Evolutionary conservation across 441 rosid species (phyloP).

Genomic region (Syzygium syzygioides): DNA sequence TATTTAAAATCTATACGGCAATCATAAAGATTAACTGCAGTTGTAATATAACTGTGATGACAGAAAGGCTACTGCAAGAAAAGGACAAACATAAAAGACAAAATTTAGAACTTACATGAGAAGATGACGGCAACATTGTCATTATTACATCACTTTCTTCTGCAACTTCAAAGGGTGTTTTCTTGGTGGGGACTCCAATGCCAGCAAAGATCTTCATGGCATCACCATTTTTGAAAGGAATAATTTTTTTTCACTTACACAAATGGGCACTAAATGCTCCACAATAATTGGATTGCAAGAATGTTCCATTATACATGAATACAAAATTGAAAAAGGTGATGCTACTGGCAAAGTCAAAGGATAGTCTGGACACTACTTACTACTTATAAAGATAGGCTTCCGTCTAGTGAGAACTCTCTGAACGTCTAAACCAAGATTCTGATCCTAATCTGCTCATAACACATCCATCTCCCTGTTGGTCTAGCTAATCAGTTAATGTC

Average conservation of each 20-base stretch:
- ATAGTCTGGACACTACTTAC: background rate
- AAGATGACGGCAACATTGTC: constrained; percentile 87
- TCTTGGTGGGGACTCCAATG: constrained; percentile 52
- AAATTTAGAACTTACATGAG: constrained; percentile 56
- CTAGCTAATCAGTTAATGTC: background rate
- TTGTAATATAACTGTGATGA: background rate
- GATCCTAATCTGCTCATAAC: background rate
- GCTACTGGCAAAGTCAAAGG: background rate
- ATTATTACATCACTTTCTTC: constrained; percentile 75
- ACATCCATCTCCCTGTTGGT: background rate
- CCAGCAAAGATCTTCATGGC: constrained; percentile 57
- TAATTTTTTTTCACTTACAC: background rate
- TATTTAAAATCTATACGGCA: background rate
- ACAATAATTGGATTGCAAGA: background rate
- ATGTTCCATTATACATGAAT: background rate
- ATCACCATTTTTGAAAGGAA: constrained; percentile 56
- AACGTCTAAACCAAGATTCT: background rate
- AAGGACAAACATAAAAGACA: background rate
- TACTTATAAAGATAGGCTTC: background rate
- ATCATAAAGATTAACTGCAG: background rate
- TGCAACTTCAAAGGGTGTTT: constrained; percentile 77
- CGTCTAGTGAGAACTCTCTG: background rate
- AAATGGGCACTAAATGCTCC: background rate
- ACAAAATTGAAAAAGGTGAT: background rate
- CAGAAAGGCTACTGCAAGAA: background rate